Evolutionary conservation across 2,329 filamentous ascomycete species (phyloP).

Genomic region (Trichoderma sp.): DNA sequence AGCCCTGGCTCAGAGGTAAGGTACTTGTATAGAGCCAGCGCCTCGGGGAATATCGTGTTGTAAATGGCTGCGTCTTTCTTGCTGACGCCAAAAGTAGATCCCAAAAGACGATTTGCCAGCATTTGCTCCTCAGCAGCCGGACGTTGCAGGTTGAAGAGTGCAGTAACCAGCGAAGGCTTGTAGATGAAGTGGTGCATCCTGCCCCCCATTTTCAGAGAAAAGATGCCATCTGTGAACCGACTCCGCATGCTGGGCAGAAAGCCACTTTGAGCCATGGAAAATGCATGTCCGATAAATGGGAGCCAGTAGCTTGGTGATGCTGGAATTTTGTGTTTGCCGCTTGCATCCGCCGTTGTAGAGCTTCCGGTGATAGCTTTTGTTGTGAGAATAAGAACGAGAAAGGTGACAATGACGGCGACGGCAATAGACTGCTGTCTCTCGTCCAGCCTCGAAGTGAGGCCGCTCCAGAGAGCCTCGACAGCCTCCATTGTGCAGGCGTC

Average conservation of each 20-base stretch:
- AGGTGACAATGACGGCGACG: slow-evolving; percentile 26
- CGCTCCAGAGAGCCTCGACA: not conserved
- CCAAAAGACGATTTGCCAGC: slow-evolving; percentile 28
- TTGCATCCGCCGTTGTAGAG: not conserved
- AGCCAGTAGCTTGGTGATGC: slow-evolving; percentile 31
- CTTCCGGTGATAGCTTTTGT: slow-evolving; percentile 25
- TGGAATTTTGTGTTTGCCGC: slow-evolving; percentile 13
- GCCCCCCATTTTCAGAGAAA: slow-evolving; percentile 35
- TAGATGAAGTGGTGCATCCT: slow-evolving; percentile 35
- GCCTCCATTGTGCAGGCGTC: not conserved
- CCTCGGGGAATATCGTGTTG: slow-evolving; percentile 28
- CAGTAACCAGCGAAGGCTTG: slow-evolving; percentile 30
- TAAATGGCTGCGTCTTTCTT: slow-evolving; percentile 33
- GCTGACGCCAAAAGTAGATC: slow-evolving; percentile 34
- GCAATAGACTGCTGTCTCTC: slow-evolving; percentile 25
- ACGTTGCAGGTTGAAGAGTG: slow-evolving; percentile 31
- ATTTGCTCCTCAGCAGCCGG: slow-evolving; percentile 28
- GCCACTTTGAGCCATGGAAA: slow-evolving; percentile 30
- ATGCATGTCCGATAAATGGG: slow-evolving; percentile 36
- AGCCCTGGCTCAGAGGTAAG: slow-evolving; percentile 29
- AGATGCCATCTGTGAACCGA: slow-evolving; percentile 34
- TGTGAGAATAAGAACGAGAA: slow-evolving; percentile 28
- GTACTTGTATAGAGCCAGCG: slow-evolving; percentile 28
- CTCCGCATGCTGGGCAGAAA: slow-evolving; percentile 33
- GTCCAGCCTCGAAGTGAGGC: slow-evolving; percentile 16